Evolutionary conservation across 805 yeast genomes (phyloP).

Genomic region (Candida alai): DNA sequence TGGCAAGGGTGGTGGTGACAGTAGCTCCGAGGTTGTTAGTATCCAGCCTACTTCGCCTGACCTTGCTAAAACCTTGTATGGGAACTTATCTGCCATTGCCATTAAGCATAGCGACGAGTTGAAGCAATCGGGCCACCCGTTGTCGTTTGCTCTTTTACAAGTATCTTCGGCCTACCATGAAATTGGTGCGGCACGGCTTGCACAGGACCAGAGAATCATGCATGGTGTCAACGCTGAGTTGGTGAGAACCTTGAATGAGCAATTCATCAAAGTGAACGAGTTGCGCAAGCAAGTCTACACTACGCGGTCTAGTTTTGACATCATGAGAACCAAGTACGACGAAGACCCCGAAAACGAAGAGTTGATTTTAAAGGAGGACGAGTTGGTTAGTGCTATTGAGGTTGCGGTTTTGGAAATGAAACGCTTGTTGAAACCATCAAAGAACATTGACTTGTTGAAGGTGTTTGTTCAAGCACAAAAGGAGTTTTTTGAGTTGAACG

Average conservation of each 20-base stretch:
- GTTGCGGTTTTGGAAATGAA: slow-evolving; percentile 79
- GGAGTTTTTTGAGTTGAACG: slow-evolving; percentile 42
- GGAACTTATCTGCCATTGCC: slow-evolving; percentile 60
- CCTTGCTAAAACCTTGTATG: slow-evolving; percentile 69
- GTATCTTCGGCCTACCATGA: slow-evolving; percentile 55
- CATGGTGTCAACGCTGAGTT: slow-evolving; percentile 57
- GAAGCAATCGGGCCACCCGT: slow-evolving; percentile 43
- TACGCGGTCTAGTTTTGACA: slow-evolving; percentile 67
- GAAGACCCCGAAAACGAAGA: slow-evolving; percentile 51
- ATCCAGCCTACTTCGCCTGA: slow-evolving; percentile 31
- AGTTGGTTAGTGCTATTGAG: slow-evolving; percentile 73
- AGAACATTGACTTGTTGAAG: slow-evolving; percentile 58
- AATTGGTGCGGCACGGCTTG: slow-evolving; percentile 64
- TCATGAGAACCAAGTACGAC: slow-evolving; percentile 50
- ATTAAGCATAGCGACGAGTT: slow-evolving; percentile 46
- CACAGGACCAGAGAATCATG: slow-evolving; percentile 63
- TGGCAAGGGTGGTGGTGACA: too few species aligned
- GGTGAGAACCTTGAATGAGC: slow-evolving; percentile 48
- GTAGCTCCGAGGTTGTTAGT: slow-evolving; percentile 12
- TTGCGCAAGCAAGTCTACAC: slow-evolving; percentile 66
- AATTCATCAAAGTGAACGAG: slow-evolving; percentile 56
- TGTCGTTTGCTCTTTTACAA: slow-evolving; percentile 51
- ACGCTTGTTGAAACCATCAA: slow-evolving; percentile 62
- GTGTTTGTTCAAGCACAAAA: slow-evolving; percentile 68
- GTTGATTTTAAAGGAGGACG: slow-evolving; percentile 64